Percentiles rank a stretch among this genome's conserved stretches.
phyloP scores from a whole-genome alignment of 2,329 filamentous ascomycete species.

The Dothideomycetes sp. region DNA sequence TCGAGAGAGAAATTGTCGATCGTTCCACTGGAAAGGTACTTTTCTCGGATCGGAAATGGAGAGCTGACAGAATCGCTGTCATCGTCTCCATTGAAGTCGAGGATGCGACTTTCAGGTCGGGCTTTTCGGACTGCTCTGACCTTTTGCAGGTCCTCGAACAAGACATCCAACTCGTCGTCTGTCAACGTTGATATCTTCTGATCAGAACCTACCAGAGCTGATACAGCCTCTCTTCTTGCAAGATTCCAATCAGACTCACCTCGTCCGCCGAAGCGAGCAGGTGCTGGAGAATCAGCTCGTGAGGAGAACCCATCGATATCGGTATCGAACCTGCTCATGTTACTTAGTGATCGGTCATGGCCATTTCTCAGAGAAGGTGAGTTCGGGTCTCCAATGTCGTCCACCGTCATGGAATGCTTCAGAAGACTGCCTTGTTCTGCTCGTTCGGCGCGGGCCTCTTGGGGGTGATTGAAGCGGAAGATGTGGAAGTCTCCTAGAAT shows the following conservation, averaged over 20 bases:
- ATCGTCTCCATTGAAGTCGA: slow-evolving; percentile 51
- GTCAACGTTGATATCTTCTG: slow-evolving; percentile 83
- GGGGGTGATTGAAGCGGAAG: slow-evolving; percentile 94
- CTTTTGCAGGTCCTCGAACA: slow-evolving; percentile 89
- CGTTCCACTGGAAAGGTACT: slow-evolving; percentile 79
- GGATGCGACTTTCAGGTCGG: slow-evolving; percentile 42
- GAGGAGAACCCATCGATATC: slow-evolving; percentile 61
- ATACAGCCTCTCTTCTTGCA: slow-evolving; percentile 84
- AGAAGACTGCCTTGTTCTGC: slow-evolving; percentile 73
- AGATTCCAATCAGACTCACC: slow-evolving; percentile 86
- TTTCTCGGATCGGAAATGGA: slow-evolving; percentile 79
- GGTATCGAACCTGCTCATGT: slow-evolving; percentile 68
- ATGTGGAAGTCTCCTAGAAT: slow-evolving; percentile 98
- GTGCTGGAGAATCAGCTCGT: slow-evolving; percentile 68
- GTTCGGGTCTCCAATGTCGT: slow-evolving; percentile 44
- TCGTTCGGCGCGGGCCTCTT: slow-evolving; percentile 86
- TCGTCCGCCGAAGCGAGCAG: slow-evolving; percentile 47
- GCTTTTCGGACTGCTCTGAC: slow-evolving; percentile 76
- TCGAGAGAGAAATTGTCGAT: slow-evolving; percentile 94
- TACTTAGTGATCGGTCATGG: slow-evolving; percentile 58
- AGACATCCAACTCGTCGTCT: slow-evolving; percentile 84
- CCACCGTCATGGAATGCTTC: slow-evolving; percentile 63
- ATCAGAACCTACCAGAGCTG: slow-evolving; percentile 77
- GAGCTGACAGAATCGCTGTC: slow-evolving; percentile 84
- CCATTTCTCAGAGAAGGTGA: slow-evolving; percentile 44